These are phyloP conservation scores for Gastrolobium bilobum DNA, from an alignment of 306 rosid species.

Conservation along the genomic window DNA sequence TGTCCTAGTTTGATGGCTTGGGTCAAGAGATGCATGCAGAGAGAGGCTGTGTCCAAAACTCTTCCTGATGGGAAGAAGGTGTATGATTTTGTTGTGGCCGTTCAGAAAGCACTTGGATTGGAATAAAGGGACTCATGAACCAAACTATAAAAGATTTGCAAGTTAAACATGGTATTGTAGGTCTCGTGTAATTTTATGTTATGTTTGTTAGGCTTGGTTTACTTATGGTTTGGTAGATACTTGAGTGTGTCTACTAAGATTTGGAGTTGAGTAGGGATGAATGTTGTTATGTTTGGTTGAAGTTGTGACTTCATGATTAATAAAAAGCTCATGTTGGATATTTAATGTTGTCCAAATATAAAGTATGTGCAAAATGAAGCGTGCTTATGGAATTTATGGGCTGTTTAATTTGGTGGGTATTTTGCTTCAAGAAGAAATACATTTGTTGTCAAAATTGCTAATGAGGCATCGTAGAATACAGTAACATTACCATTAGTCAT, in stretches of 20 bases:
- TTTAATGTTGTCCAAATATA: no score
- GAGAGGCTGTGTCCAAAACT: constrained; percentile 53
- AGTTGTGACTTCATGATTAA: not conserved
- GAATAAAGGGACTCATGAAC: constrained; percentile 8
- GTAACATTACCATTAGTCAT: no score
- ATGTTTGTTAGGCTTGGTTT: not conserved
- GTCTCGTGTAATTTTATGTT: not conserved
- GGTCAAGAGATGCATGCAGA: constrained; percentile 59
- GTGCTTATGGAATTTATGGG: no score
- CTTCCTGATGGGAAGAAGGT: constrained; percentile 57
- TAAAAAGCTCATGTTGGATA: not conserved
- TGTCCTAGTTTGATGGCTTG: constrained; percentile 63
- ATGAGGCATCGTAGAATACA: no score
- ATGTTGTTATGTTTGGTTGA: not conserved
- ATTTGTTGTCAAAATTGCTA: no score
- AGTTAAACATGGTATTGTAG: no score
- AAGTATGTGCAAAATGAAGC: no score
- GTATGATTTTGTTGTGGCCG: constrained; percentile 36
- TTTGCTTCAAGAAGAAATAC: no score
- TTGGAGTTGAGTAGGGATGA: not conserved
- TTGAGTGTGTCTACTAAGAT: constrained; percentile 9
- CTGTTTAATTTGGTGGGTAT: no score
- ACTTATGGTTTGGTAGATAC: constrained; percentile 6
- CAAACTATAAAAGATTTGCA: not conserved
- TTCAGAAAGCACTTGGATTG: constrained; percentile 38